Conservation (phyloP, 2,329 filamentous ascomycete species). For the Geosmithia flava region DNA sequence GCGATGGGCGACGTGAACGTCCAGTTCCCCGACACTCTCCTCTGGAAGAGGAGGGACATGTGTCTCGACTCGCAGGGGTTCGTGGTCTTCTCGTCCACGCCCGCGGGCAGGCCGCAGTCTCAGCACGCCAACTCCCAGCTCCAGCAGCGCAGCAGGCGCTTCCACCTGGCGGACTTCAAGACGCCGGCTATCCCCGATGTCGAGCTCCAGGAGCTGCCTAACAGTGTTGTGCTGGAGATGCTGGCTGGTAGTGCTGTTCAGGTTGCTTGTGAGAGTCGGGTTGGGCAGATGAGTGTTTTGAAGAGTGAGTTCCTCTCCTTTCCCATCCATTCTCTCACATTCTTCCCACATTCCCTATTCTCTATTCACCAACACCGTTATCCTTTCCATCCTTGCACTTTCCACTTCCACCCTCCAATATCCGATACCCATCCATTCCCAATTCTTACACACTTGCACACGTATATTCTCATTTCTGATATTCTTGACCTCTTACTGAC, state of each 20-base stretch:
- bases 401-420: too few species aligned
- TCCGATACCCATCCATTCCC: too few species aligned
- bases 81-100: slow-evolving; percentile 46
- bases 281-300: slow-evolving; percentile 42
- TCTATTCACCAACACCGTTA: too few species aligned
- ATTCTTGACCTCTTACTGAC: too few species aligned
- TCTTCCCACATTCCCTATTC: background rate
- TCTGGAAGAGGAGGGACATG: slow-evolving; percentile 92
- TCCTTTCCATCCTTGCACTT: too few species aligned
- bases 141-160: slow-evolving; percentile 43
- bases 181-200: slow-evolving; percentile 74
- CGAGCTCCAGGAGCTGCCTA: slow-evolving; percentile 83
- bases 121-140: background rate
- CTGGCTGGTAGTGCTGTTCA: slow-evolving; percentile 49
- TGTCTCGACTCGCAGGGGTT: slow-evolving; percentile 75
- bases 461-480: too few species aligned
- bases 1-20: slow-evolving; percentile 88
- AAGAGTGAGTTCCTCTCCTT: slow-evolving; percentile 28
- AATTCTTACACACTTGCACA: too few species aligned
- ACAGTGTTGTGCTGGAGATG: slow-evolving; percentile 59
- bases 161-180: slow-evolving; percentile 76
- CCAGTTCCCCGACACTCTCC: slow-evolving; percentile 87
- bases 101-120: background rate
- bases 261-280: slow-evolving; percentile 50
- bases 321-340: background rate